Conservation (phyloP, 495 filamentous ascomycete genomes). For the Xylaria scruposa region DNA sequence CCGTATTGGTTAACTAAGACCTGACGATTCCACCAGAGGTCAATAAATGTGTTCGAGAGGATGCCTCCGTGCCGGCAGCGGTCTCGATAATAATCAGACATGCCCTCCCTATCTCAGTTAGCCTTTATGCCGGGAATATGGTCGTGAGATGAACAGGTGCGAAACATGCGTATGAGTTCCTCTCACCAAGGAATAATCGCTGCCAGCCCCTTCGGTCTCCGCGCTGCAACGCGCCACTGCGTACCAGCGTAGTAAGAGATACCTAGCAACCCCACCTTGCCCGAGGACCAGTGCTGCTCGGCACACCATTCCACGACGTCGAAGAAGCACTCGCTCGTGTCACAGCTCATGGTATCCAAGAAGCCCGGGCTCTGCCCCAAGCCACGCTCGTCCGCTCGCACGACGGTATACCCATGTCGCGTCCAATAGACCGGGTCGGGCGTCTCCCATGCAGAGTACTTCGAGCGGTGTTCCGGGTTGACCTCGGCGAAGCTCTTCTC, state of each 20-base stretch:
- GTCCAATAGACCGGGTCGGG: slow-evolving; percentile 70
- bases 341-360: slow-evolving; percentile 66
- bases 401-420: slow-evolving; percentile 63
- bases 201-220: slow-evolving; percentile 63
- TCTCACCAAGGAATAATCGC: slow-evolving; percentile 66
- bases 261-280: slow-evolving; percentile 67
- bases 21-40: slow-evolving; percentile 71
- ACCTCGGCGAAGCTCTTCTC: slow-evolving; percentile 50
- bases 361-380: slow-evolving; percentile 63
- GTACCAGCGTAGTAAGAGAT: slow-evolving; percentile 67
- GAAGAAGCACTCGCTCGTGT: slow-evolving; percentile 64
- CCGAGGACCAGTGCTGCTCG: slow-evolving; percentile 64
- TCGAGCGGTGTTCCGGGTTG: slow-evolving; percentile 52
- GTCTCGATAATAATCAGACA: slow-evolving; percentile 71
- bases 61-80: slow-evolving; percentile 71
- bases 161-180: neutral
- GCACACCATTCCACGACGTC: slow-evolving; percentile 70
- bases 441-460: slow-evolving; percentile 70
- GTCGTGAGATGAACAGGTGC: neutral
- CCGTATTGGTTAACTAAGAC: slow-evolving; percentile 71
- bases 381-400: slow-evolving; percentile 66
- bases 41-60: slow-evolving; percentile 66
- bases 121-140: neutral
- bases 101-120: slow-evolving; percentile 55
- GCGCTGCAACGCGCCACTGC: slow-evolving; percentile 70